Evolutionary conservation across 208 protist species (phyloP), one percentile per base, ranked within the genome.

Genomic region (Phytomonas francai): DNA sequence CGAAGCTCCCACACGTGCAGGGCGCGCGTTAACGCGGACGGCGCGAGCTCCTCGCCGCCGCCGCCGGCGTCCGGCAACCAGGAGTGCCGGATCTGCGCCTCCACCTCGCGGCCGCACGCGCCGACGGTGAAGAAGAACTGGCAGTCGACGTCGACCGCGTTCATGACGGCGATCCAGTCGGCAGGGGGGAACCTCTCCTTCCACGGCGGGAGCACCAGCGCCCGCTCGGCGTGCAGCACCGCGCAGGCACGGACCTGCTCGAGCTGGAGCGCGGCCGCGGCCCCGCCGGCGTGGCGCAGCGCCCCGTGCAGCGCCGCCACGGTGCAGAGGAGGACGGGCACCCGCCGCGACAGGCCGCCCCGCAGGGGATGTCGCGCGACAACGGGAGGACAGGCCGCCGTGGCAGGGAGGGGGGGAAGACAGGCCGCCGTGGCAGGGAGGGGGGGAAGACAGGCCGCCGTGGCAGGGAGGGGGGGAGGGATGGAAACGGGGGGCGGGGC

Each of bases 141-240:
- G 57, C 88, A 94, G 31, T 89, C 84, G 34, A 94, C 85, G 63
- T 94, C 88, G 12, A 91, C 71, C 12, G 84, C 81, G 45, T 81
- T 85, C 33, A 78, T 76, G 27, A 94, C 54, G 16, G 82, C 72
- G 58, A 85, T 63, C 86, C 88, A 94, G 77, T 77, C 80, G 25
- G 73, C 70, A 0, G 39, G 28, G 34, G 70, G 66, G 59, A 80
- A 70, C 25, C 31, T 11, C 32, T 74, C 68, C 33, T 63, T n/a
- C 16, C 32, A 74, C 56, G 84, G 73, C 7, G 68, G 84, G 3
- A 82, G 78, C 39, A 73, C 73, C 3, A 87, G 68, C 8, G 77
- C 63, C 30, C 73, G 72, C 36, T 91, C 85, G 9, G 79, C 68
- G 28, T 85, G 68, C 19, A 63, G 66, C n/a, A 92, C 56, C 31